These are phyloP conservation scores for Adansonia gregorii DNA, from an alignment of 441 rosid genomes.

Conservation along the genomic window DNA sequence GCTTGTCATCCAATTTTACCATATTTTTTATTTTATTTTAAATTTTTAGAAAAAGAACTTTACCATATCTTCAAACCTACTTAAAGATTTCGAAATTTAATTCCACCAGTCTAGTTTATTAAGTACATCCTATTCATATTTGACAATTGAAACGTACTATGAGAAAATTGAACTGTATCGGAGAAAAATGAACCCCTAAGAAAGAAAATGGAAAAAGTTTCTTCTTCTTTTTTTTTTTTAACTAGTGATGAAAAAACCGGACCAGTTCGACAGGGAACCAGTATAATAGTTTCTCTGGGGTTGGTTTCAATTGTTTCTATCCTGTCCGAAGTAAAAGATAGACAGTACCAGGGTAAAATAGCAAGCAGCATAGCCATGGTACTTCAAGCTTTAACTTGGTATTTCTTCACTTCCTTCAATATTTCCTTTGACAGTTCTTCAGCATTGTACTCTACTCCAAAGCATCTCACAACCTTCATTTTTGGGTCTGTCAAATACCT, in stretches of 20 bases:
- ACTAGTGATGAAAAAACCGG: too few relatives aligned
- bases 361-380: neutral
- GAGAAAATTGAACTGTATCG: neutral
- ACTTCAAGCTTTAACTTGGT: neutral
- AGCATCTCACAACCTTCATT: constrained; percentile 77
- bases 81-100: neutral
- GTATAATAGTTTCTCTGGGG: neutral
- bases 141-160: neutral
- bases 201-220: neutral
- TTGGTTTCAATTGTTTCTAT: neutral
- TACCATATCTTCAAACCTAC: neutral
- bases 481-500: constrained; percentile 84
- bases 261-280: too few relatives aligned
- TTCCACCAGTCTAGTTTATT: neutral
- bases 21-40: neutral
- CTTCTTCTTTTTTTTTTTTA: neutral
- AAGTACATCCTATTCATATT: constrained; percentile 9
- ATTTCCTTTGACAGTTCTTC: constrained; percentile 65
- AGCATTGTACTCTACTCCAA: constrained; percentile 73
- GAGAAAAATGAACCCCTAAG: neutral
- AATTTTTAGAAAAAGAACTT: neutral
- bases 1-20: neutral
- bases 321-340: neutral
- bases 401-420: constrained; percentile 47
- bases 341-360: neutral